Evolutionary conservation across 1,284 basidiomycete genomes (phyloP), one percentile per base, ranked within the genome.

Genomic region (Tilletiopsis washingtonensis): DNA sequence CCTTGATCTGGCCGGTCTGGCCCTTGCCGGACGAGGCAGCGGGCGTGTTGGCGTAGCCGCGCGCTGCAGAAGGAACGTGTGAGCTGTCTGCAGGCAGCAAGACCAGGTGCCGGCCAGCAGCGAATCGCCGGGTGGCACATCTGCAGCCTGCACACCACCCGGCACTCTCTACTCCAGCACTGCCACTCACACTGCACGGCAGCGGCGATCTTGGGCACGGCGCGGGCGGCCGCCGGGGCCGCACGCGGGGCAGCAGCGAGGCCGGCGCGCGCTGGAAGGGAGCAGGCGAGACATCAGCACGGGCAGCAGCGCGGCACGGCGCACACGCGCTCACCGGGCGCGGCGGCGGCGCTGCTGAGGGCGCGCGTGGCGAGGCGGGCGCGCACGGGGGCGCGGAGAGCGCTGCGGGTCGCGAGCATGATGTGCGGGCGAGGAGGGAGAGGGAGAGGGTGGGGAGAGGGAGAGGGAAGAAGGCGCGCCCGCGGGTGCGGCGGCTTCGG

Each of bases 1-100:
- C 64, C 29, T 34, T 34, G 29, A 34, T n/a, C n/a, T 34, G 29
- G n/a, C 29, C 29, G n/a, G 29, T 34, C n/a, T 34, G 29, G 29
- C 29, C 29, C 29, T 34, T 34, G 29, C 29, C 29, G 29, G 29
- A 34, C 9, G 29, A 34, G 9, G 29, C 29, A 34, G 9, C 29
- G 9, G 29, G 29, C 9, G 29, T 34, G 9, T 34, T 34, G 29
- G 29, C 29, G 9, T 9, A 9, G 29, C 29, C 29, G 9, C 29
- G 29, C 9, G 29, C 29, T 34, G 29, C n/a, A n/a, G 29, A 34
- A 34, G 29, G 29, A 9, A 34, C n/a, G 29, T 9, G 29, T 34
- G n/a, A 34, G 29, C n/a, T 34, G 9, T 34, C n/a, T 34, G 29
- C 29, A 34, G 9, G 9, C 9, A 9, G 29, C 9, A 9, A 34